Conservation (phyloP, 2,329 filamentous ascomycete species). For the Grosmannia huntii region DNA sequence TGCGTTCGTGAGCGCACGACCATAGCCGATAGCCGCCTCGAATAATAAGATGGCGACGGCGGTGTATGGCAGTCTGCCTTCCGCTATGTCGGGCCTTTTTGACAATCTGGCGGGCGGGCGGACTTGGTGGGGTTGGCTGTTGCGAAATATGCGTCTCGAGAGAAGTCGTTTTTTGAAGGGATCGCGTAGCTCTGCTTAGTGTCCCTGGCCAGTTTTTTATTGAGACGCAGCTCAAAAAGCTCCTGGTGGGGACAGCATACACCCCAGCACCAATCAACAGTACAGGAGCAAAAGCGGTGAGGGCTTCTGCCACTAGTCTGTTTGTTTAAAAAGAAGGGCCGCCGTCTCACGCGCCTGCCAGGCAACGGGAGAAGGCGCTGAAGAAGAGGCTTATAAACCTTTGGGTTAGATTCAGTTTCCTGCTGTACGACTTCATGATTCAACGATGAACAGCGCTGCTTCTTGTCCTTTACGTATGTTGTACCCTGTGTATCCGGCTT, state of each 20-base stretch:
- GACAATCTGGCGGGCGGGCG: neutral
- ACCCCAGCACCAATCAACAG: conserved; percentile 4
- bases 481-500: neutral
- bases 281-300: conserved; percentile 7
- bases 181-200: conserved; percentile 8
- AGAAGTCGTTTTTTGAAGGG: conserved; percentile 2
- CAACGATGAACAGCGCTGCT: neutral
- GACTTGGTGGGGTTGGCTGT: neutral
- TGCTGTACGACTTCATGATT: neutral
- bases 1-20: conserved; percentile 7
- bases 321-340: conserved; percentile 6
- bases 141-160: conserved; percentile 1
- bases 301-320: conserved; percentile 7
- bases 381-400: neutral
- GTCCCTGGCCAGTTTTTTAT: conserved; percentile 3
- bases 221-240: conserved; percentile 8
- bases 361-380: conserved; percentile 4
- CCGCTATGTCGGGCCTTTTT: neutral
- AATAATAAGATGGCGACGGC: neutral
- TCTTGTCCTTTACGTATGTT: neutral
- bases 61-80: neutral
- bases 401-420: neutral
- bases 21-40: conserved; percentile 5
- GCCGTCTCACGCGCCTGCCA: conserved; percentile 2
- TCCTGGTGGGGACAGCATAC: conserved; percentile 4